Base-by-base conservation (phyloP, 1,284 basidiomycete genomes). In the Cerioporus squamosus region DNA sequence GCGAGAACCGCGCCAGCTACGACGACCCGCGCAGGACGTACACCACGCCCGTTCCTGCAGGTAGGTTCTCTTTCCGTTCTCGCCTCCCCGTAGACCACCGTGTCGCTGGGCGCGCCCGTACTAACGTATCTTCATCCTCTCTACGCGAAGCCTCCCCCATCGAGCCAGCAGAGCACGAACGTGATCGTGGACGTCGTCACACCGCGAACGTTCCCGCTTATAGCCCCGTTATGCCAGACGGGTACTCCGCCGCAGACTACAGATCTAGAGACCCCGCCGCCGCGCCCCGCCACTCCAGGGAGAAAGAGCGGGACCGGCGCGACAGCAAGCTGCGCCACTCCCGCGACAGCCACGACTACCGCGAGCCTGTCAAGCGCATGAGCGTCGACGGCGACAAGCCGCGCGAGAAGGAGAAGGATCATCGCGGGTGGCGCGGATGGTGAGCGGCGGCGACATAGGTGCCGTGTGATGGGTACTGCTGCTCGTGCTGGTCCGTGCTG, bases 341-440 rank as follows among this genome's bases (percentile, higher is more conserved):
- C 38, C 40, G 22, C 23, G 20, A 36, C 1, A 24, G n/a, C n/a
- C 47, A 23, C 23, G 18, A 49, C 23, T 20, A 5, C 18, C 47
- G 20, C 20, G 33, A 49, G 7, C 47, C 33, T 29, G 47, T 9
- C 3, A 36, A 36, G 33, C 33, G 33, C 33, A 15, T 36, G 33
- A 36, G 33, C 12, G 33, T 42, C n/a, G 40, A n/a, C n/a, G 40
- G 15, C 40, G n/a, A n/a, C n/a, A 18, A 42, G 14, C 8, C 38
- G 39, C 42, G 18, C 33, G 26, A 12, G 43, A 17, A 42, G 18
- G 45, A 55, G 33, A 33, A 46, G 39, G 39, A 52, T 49, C 51
- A 54, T 24, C 50, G 53, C 49, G 62, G 60, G 40, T 64, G 60
- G 63, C 63, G 63, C 53, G 63, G 63, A 64, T 64, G 63, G 63